Evolutionary conservation across 768 basidiomycete genomes (phyloP), one percentile per base, ranked within the genome.

Genomic region (Plicaturopsis crispa): DNA sequence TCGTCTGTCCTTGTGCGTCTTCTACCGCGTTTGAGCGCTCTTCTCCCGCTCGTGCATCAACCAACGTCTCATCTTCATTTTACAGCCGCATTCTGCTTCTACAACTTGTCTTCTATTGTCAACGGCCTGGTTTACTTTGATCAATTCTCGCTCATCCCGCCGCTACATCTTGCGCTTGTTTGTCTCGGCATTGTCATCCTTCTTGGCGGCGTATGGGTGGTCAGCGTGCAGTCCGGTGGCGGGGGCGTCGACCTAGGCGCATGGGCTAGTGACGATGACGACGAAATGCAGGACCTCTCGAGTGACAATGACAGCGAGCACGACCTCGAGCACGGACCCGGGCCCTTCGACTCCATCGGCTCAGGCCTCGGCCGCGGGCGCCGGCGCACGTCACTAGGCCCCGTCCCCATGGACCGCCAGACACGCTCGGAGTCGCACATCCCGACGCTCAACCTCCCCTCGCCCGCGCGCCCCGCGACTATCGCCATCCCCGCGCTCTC

Each of bases 91-190:
- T 97, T 94, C 62, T 94, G 90, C 58, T 89, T 91, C 58, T 97
- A 94, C 63, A 97, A 94, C 55, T 56, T 93, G 11, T 89, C 88
- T 2, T 88, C 86, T 17, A 94, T 97, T 55, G 69, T 91, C 41
- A 92, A 91, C 47, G 85, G 86, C 4, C 69, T 94, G 38, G 75
- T 93, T 32, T 96, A 92, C 59, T 96, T 87, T 55, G 69, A 92
- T 55, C 90, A 97, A 52, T 75, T 89, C 51, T 70, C 75, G 13
- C 66, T 78, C 17, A 80, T 97, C 24, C 62, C 78, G 2, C 65
- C 71, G 0, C 48, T 75, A n/a, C 75, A 91, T 54, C 72, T 91
- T n/a, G 55, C 63, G 4, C 70, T 94, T 18, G 87, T 97, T 40
- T 63, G 70, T 5, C 46, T 88, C 6, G 92, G 92, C 1, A 89